A percentile compares a stretch with the other conserved stretches of the same genome.
phyloP scores from a whole-genome alignment of 352 stramenopile genomes.

The Pelagophyceae sp. region DNA sequence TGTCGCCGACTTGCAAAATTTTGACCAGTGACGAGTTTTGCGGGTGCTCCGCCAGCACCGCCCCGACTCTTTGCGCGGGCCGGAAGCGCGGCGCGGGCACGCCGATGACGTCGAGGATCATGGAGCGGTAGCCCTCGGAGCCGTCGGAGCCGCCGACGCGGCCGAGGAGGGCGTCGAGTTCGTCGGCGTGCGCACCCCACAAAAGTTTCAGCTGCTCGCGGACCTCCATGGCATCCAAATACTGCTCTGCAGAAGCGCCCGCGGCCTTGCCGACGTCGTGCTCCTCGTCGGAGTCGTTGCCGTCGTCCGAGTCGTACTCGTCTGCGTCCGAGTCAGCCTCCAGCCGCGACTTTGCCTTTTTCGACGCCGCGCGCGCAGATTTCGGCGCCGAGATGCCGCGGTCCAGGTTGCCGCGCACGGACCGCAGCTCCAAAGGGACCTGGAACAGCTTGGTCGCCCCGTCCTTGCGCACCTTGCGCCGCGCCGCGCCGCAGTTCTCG shows the following conservation, averaged over 20 bases:
- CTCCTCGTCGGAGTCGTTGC: constrained; percentile 52
- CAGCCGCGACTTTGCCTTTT: constrained; percentile 48
- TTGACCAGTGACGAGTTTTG: constrained; percentile 90
- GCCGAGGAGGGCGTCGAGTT: constrained; percentile 85
- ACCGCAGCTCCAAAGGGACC: constrained; percentile 19
- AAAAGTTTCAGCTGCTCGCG: constrained; percentile 86
- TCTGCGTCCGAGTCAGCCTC: constrained; percentile 32
- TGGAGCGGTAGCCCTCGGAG: constrained; percentile 21
- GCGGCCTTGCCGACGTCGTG: not conserved
- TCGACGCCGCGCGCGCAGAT: constrained; percentile 42
- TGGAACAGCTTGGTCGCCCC: constrained; percentile 93
- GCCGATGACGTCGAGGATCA: constrained; percentile 66
- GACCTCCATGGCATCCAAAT: constrained; percentile 85
- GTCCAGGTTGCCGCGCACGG: not conserved
- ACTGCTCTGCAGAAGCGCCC: constrained; percentile 60
- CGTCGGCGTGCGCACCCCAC: constrained; percentile 78
- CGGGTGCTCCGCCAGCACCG: constrained; percentile 91
- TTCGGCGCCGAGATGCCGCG: constrained; percentile 21
- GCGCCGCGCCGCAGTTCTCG: constrained; percentile 90
- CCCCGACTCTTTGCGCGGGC: constrained; percentile 81
- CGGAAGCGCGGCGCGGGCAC: constrained; percentile 95
- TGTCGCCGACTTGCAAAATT: constrained; percentile 81
- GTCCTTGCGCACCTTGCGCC: constrained; percentile 89
- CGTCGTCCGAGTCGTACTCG: constrained; percentile 26
- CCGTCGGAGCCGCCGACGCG: constrained; percentile 32